Conservation (phyloP, 208 protist species). For the Crithidia fasciculata region DNA sequence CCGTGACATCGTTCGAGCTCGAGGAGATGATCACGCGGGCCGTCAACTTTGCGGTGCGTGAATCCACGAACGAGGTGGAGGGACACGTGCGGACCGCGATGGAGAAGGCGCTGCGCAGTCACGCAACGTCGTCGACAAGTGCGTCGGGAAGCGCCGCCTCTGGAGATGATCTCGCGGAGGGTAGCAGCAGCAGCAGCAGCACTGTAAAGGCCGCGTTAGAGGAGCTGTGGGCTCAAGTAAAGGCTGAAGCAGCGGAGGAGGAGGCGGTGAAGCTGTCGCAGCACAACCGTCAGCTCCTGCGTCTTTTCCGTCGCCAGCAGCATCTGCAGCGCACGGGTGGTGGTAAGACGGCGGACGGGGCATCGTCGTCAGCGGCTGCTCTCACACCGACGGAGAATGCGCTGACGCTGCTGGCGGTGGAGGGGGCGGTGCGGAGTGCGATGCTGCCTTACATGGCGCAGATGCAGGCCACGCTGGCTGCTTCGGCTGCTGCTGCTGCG, state of each 20-base stretch:
- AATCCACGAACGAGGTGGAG: constrained; percentile 8
- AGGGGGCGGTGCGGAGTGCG: constrained; percentile 26
- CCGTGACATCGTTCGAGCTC: constrained; percentile 37
- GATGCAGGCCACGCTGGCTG: constrained; percentile 17
- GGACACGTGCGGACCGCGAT: constrained; percentile 26
- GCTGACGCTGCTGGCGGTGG: constrained; percentile 21
- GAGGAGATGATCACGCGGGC: constrained; percentile 37
- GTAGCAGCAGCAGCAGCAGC: neutral
- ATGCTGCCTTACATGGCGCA: constrained; percentile 35
- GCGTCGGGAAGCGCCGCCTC: neutral
- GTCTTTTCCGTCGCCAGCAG: constrained; percentile 34
- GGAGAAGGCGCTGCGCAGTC: constrained; percentile 3
- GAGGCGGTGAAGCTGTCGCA: constrained; percentile 37
- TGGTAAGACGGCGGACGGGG: neutral
- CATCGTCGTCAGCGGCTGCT: neutral
- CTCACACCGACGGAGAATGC: neutral
- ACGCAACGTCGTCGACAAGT: neutral
- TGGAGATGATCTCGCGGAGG: neutral
- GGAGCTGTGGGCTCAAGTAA: constrained; percentile 28
- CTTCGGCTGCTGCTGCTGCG: constrained; percentile 3
- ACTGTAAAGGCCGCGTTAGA: constrained; percentile 30
- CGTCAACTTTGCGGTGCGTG: constrained; percentile 16
- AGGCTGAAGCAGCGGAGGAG: constrained; percentile 27
- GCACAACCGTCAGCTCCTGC: constrained; percentile 35
- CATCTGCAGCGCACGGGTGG: constrained; percentile 14